Conservation (phyloP, 192 early-diverging fungal genomes). For the Coemansia sp. region DNA sequence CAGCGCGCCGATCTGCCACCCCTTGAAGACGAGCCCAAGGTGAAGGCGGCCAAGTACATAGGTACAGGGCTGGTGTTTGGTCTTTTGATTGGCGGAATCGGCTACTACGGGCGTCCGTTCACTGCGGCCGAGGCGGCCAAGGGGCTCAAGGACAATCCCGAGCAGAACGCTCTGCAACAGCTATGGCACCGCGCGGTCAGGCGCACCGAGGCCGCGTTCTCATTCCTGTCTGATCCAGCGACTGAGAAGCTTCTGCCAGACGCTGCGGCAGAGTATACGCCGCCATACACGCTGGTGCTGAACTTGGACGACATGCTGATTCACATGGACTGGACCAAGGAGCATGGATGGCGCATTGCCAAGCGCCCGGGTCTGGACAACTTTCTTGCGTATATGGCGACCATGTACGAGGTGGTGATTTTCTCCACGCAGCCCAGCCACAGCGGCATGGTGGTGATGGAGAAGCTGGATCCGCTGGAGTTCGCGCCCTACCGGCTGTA, state of each 20-base stretch:
- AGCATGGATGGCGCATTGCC: slow-evolving; percentile 94
- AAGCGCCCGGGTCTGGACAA: slow-evolving; percentile 95
- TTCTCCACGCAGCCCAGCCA: slow-evolving; percentile 85
- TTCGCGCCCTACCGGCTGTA: slow-evolving; percentile 82
- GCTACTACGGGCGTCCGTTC: slow-evolving; percentile 46
- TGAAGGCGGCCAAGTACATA: slow-evolving; percentile 47
- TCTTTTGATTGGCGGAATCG: slow-evolving; percentile 35
- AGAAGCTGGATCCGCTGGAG: slow-evolving; percentile 86
- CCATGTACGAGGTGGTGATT: slow-evolving; percentile 93
- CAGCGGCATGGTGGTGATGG: slow-evolving; percentile 76
- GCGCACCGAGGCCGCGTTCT: slow-evolving; percentile 16
- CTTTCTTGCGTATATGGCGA: slow-evolving; percentile 84
- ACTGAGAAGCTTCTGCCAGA: slow-evolving; percentile 91
- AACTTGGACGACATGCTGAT: slow-evolving; percentile 92
- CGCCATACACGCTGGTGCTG: slow-evolving; percentile 89
- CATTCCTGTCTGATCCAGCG: slow-evolving; percentile 61
- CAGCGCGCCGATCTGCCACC: slow-evolving; percentile 51
- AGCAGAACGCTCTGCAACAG: slow-evolving; percentile 31
- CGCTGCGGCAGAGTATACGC: slow-evolving; percentile 71
- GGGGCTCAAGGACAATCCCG: slow-evolving; percentile 41
- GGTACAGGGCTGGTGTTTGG: slow-evolving; percentile 42
- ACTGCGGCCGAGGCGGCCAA: slow-evolving; percentile 22
- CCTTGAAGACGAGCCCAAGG: slow-evolving; percentile 43
- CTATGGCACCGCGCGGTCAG: slow-evolving; percentile 32
- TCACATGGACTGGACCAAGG: slow-evolving; percentile 91